Conservation (phyloP, 257 asterid species). For the Thymus quinquecostatus region DNA sequence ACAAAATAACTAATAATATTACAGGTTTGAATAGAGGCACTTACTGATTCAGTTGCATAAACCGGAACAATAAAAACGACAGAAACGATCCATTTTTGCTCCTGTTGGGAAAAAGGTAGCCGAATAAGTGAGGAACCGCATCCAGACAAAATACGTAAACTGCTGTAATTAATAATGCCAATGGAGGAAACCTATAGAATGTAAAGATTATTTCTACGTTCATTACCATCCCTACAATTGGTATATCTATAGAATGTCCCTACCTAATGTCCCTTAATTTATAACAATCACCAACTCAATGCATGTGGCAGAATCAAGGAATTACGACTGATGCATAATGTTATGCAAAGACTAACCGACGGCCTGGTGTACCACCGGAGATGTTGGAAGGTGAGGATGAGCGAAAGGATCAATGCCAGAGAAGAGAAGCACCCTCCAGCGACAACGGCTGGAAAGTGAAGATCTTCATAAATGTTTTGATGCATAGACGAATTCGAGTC, state of each 20-base stretch:
- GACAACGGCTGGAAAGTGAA: constrained; percentile 56
- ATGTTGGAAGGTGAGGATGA: constrained; percentile 69
- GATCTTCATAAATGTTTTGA: constrained; percentile 42
- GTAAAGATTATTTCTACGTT: no score
- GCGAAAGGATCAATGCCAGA: constrained; percentile 68
- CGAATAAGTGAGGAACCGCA: neutral
- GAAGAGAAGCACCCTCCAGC: constrained; percentile 60
- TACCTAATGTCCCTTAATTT: no score
- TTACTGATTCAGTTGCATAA: constrained; percentile 88
- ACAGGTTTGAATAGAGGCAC: constrained; percentile 27
- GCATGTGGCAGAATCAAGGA: neutral
- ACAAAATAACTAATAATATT: neutral
- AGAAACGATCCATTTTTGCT: constrained; percentile 93
- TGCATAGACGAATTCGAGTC: constrained; percentile 42
- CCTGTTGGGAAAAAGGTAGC: constrained; percentile 47
- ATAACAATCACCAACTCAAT: no score
- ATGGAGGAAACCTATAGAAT: neutral
- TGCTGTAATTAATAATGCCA: no score
- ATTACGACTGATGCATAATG: neutral
- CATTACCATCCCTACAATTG: no score
- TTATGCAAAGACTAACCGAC: constrained; percentile 48
- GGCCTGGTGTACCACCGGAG: constrained; percentile 83
- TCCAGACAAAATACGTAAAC: neutral
- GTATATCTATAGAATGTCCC: no score
- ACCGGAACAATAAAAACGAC: constrained; percentile 91